Evolutionary conservation across 345 rosid species (phyloP).

Genomic region (Gossypium raimondii): DNA sequence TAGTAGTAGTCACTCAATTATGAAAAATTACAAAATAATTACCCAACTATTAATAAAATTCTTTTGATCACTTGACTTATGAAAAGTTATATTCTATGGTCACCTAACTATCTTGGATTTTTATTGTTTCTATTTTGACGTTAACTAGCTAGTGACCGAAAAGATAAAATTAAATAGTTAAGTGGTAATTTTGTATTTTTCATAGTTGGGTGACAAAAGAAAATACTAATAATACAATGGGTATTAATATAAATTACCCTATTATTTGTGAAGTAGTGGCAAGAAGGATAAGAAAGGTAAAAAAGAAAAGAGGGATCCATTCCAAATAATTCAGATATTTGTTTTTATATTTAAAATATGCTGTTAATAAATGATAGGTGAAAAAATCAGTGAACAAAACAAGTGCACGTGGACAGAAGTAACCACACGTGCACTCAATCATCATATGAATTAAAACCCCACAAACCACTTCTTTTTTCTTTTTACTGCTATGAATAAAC

Average conservation of each 20-base stretch:
- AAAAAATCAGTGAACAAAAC: constrained; percentile 37
- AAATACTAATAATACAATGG: neutral
- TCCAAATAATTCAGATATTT: neutral
- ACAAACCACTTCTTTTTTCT: neutral
- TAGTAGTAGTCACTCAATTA: fast-evolving
- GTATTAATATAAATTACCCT: too few species aligned
- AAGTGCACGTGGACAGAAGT: constrained; percentile 20
- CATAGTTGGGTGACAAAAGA: neutral
- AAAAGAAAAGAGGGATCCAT: neutral
- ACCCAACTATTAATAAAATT: too few species aligned
- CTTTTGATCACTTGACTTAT: too few species aligned
- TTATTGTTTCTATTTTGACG: too few species aligned
- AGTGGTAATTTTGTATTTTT: too few species aligned
- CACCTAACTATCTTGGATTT: too few species aligned
- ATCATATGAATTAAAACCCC: constrained; percentile 18
- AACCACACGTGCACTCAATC: constrained; percentile 69
- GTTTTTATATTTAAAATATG: neutral
- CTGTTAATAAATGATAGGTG: neutral
- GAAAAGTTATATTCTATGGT: too few species aligned
- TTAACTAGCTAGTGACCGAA: too few species aligned
- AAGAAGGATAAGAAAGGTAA: neutral
- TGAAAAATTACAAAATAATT: too few species aligned
- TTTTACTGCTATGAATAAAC: neutral
- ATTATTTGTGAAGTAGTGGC: neutral
- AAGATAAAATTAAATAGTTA: too few species aligned